Percentiles rank a stretch among this genome's conserved stretches.
phyloP scores from a whole-genome alignment of 768 basidiomycete species.

The Lentinula guzmanii region DNA sequence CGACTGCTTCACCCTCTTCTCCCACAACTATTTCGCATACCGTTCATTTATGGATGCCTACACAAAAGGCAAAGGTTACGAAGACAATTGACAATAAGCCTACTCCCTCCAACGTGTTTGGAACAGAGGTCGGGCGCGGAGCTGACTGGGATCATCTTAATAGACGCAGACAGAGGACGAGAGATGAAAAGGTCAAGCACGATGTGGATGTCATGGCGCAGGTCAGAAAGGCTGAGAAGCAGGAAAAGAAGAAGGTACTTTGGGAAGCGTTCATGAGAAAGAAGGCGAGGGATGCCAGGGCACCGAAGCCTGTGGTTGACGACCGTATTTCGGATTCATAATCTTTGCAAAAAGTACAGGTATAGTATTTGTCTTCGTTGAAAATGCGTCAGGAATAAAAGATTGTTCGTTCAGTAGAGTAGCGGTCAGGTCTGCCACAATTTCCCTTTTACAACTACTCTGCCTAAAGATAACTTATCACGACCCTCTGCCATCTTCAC shows the following conservation, averaged over 20 bases:
- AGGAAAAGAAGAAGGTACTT: not conserved
- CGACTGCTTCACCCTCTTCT: constrained; percentile 15
- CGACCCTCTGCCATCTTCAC: constrained; percentile 56
- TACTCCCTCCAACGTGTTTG: constrained; percentile 6
- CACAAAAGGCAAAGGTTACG: constrained; percentile 5
- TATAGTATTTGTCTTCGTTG: not conserved
- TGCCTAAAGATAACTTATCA: constrained; percentile 44
- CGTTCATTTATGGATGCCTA: constrained; percentile 36
- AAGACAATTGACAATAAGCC: not conserved
- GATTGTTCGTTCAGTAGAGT: too few relatives aligned
- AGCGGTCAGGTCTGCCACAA: not conserved
- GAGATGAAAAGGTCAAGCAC: constrained; percentile 37
- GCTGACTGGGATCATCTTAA: constrained; percentile 55
- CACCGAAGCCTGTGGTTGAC: not conserved
- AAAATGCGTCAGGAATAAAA: too few relatives aligned
- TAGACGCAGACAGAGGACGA: constrained; percentile 41
- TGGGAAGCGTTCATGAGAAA: not conserved
- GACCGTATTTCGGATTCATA: not conserved
- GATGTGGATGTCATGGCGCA: constrained; percentile 31
- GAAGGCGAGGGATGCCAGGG: not conserved
- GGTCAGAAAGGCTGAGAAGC: not conserved
- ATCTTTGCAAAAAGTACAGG: not conserved
- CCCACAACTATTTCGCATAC: constrained; percentile 17
- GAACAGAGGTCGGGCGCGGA: constrained; percentile 38
- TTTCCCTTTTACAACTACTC: constrained; percentile 23